Base-by-base conservation (phyloP, 2,329 filamentous ascomycete species). In the Aspergillus tubingensis region DNA sequence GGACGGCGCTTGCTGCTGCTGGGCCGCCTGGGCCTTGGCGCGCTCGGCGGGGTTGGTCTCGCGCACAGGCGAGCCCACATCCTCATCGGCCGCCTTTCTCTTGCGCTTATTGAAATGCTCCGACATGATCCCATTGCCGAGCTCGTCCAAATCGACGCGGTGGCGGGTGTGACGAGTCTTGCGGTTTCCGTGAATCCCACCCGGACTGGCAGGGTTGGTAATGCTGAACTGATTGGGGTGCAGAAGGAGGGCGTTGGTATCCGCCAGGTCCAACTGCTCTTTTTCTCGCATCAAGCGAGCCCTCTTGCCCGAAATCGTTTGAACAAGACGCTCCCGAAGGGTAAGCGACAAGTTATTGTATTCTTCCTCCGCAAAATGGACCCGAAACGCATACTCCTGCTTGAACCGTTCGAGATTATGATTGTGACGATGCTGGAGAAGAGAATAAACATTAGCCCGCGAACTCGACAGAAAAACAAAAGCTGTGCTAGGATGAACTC, bases 221-320 rank as follows among this genome's bases (percentile, higher is more conserved):
- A 88, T 85, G 72, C 83, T 86, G 76, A 88, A 88, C 66, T 89
- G 86, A 63, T 84, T 87, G 13, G 86, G 86, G 63, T 89, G 85
- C 6, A 88, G 80, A 10, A 88, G 82, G 55, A 88, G 80, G 6
- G 86, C 85, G 68, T 87, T 88, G 72, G 83, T 88, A 72, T 89
- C 86, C 3, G 85, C 85, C 61, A 88, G 84, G 65, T 89, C 87
- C 23, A 89, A 77, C 69, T 88, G 86, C 67, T 89, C 86, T 70
- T 88, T 89, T 69, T 89, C 86, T 61, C 84, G 83, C 75, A 86
- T 81, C 59, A 89, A 75, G 41, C 83, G 79, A 58, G 81, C 78
- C 54, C 84, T 81, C 66, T 85, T 86, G 67, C 83, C 81, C 25
- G 82, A 82, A 55, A 89, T 80, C 43, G 78, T 82, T 63, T 85